Evolutionary conservation across 2,329 filamentous ascomycete species (phyloP).

Genomic region (Emydomyces testavorans): DNA sequence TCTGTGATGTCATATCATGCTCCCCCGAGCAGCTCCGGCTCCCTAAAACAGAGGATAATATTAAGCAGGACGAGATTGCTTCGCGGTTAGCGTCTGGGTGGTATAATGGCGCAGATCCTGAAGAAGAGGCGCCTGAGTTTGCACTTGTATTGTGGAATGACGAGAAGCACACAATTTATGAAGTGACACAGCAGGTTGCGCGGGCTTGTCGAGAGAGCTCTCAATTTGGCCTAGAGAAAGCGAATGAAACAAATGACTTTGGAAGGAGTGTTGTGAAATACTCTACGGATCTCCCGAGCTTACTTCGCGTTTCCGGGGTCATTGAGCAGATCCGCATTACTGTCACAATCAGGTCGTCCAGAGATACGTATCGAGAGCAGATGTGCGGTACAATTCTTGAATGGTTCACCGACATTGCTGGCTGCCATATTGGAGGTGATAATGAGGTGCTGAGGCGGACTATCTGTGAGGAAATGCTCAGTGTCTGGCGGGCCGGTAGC

Average conservation of each 20-base stretch:
- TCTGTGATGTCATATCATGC: slow-evolving; percentile 96
- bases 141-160: slow-evolving; percentile 92
- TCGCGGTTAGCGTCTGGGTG: slow-evolving; percentile 68
- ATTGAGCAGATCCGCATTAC: slow-evolving; percentile 95
- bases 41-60: slow-evolving; percentile 69
- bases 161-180: slow-evolving; percentile 90
- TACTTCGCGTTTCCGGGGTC: slow-evolving; percentile 68
- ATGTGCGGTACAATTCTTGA: slow-evolving; percentile 98
- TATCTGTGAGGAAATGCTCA: slow-evolving; percentile 84
- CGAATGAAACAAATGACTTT: slow-evolving; percentile 78
- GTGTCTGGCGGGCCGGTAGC: slow-evolving; percentile 77
- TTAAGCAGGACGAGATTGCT: slow-evolving; percentile 65
- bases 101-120: slow-evolving; percentile 53
- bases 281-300: slow-evolving; percentile 55
- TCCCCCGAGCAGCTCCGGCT: slow-evolving; percentile 88
- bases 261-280: slow-evolving; percentile 79
- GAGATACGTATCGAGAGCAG: slow-evolving; percentile 92
- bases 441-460: slow-evolving; percentile 64
- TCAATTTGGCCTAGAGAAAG: slow-evolving; percentile 59
- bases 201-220: slow-evolving; percentile 68
- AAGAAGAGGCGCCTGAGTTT: slow-evolving; percentile 59
- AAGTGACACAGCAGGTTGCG: slow-evolving; percentile 81
- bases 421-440: slow-evolving; percentile 73
- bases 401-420: slow-evolving; percentile 87
- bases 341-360: slow-evolving; percentile 81